Evolutionary conservation across 2,329 filamentous ascomycete species (phyloP).

Genomic region (Ceratocystis smalleyi): DNA sequence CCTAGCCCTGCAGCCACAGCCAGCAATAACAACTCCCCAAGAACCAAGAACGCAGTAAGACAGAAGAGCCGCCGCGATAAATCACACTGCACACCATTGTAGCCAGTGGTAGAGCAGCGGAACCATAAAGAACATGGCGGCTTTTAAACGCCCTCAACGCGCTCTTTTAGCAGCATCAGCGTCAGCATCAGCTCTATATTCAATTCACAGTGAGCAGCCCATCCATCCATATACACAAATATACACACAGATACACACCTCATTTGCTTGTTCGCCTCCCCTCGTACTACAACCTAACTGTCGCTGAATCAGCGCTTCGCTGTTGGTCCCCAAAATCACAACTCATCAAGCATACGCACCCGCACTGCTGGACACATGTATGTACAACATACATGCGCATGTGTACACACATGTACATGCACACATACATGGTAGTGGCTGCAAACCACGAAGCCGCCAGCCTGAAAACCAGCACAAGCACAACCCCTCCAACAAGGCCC

Average conservation of each 20-base stretch:
- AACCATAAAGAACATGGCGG: not conserved
- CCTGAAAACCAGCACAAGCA: not conserved
- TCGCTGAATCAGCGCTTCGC: not conserved
- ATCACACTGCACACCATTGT: not conserved
- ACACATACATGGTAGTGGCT: not conserved
- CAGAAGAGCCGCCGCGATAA: not conserved
- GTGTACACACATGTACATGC: slow-evolving; percentile 2
- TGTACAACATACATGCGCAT: not conserved
- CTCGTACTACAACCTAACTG: not conserved
- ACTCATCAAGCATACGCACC: not conserved
- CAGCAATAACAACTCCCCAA: no score
- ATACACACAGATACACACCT: not conserved
- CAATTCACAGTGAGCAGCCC: not conserved
- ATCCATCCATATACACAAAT: not conserved
- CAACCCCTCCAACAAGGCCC: not conserved
- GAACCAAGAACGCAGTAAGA: not conserved
- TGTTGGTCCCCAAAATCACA: not conserved
- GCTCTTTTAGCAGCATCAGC: not conserved
- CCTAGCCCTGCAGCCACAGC: not conserved
- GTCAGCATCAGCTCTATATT: slow-evolving; percentile 6
- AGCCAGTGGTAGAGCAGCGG: not conserved
- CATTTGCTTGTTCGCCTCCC: no score
- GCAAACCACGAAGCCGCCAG: not conserved
- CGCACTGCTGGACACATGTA: not conserved
- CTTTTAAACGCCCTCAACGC: not conserved